A percentile compares a stretch with the other conserved stretches of the same genome.
Conservation (phyloP, 2,329 filamentous ascomycete species). For the Aspergillus pseudotamarii region DNA sequence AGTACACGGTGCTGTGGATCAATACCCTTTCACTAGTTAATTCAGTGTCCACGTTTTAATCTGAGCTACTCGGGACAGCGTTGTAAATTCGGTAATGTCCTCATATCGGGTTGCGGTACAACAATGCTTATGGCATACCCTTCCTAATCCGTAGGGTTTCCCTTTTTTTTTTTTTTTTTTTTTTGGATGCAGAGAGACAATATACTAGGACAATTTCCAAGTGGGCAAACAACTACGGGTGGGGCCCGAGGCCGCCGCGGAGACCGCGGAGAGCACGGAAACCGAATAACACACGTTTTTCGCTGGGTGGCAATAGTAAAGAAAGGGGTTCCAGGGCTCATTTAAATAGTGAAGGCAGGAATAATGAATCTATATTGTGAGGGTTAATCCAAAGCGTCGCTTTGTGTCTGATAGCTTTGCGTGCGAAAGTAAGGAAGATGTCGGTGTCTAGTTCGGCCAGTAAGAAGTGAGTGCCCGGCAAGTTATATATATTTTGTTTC, state of each 20-base stretch:
- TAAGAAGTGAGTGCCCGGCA: neutral
- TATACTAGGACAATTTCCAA: neutral
- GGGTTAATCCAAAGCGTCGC: neutral
- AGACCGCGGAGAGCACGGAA: slow-evolving; percentile 11
- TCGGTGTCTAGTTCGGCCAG: neutral
- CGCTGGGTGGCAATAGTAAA: no score
- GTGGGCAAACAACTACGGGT: neutral
- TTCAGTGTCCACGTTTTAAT: neutral
- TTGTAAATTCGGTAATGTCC: neutral
- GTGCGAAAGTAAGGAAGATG: neutral
- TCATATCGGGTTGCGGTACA: neutral
- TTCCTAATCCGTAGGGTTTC: neutral
- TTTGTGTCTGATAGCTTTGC: neutral
- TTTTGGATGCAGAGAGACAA: neutral
- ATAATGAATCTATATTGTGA: neutral
- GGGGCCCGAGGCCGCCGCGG: slow-evolving; percentile 22
- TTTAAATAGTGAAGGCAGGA: neutral
- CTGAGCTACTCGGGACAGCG: neutral
- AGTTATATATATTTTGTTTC: neutral
- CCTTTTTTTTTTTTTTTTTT: neutral
- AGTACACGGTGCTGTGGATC: neutral
- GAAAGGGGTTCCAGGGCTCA: neutral
- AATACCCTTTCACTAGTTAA: no score
- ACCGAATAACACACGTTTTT: neutral
- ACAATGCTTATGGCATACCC: neutral